Evolutionary conservation across 2,329 filamentous ascomycete genomes (phyloP).

Genomic region (Drechslerella dactyloides): DNA sequence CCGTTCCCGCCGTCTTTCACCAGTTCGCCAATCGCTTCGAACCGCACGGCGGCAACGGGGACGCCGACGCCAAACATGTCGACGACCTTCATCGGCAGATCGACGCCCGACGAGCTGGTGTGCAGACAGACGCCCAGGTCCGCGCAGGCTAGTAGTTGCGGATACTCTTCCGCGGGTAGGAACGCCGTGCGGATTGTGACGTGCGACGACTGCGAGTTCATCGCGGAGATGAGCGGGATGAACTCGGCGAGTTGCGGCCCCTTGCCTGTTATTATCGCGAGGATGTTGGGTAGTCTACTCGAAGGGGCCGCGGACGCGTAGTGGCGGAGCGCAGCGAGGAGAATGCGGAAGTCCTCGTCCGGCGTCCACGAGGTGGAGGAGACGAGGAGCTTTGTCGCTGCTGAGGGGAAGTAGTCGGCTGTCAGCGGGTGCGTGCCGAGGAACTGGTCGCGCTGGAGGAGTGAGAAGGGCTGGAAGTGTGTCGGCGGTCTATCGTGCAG

Average conservation of each 20-base stretch:
- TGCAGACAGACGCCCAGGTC: conserved; percentile 91
- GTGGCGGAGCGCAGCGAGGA: conserved; percentile 78
- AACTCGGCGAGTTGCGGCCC: conserved; percentile 83
- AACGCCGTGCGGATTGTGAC: conserved; percentile 81
- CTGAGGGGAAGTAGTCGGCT: conserved; percentile 62
- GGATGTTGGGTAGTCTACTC: conserved; percentile 67
- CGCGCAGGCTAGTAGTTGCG: conserved; percentile 78
- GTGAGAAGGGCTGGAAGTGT: conserved; percentile 75
- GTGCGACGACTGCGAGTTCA: conserved; percentile 68
- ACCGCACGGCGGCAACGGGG: conserved; percentile 83
- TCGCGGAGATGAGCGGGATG: conserved; percentile 67
- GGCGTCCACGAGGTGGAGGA: conserved; percentile 97
- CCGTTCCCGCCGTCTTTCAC: conserved; percentile 87
- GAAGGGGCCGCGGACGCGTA: conserved; percentile 62
- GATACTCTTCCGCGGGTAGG: conserved; percentile 84
- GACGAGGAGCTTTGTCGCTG: conserved; percentile 73
- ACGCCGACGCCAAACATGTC: conserved; percentile 97
- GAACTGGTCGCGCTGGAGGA: conserved; percentile 65
- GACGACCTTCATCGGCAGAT: conserved; percentile 98
- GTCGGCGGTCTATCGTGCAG: conserved; percentile 85
- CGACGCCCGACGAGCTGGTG: conserved; percentile 90
- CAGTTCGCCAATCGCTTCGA: conserved; percentile 89
- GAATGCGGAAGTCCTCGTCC: conserved; percentile 89
- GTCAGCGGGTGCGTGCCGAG: conserved; percentile 72
- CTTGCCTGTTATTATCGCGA: conserved; percentile 93